Conservation (phyloP, 768 basidiomycete species). For the Cubamyces lactineus region DNA sequence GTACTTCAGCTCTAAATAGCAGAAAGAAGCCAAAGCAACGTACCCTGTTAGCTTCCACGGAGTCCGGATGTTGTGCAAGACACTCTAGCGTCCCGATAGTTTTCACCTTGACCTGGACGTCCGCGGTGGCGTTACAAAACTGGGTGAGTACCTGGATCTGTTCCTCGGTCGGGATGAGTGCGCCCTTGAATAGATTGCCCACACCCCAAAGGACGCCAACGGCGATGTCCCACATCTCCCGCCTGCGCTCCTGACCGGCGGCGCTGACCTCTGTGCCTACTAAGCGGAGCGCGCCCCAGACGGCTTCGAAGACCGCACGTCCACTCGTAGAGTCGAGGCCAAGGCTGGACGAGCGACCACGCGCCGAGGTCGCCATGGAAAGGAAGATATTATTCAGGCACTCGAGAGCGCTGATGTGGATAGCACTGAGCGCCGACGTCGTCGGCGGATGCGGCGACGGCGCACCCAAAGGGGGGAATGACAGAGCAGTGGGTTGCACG, state of each 20-base stretch:
- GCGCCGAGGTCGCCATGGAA: constrained; percentile 54
- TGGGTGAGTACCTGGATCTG: constrained; percentile 69
- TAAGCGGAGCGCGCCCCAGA: constrained; percentile 64
- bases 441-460: constrained; percentile 85
- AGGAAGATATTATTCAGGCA: constrained; percentile 91
- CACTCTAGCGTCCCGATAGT: constrained; percentile 87
- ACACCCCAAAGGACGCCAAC: constrained; percentile 89
- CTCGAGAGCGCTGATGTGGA: constrained; percentile 85
- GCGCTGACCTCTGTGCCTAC: constrained; percentile 61
- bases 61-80: constrained; percentile 69
- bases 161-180: constrained; percentile 62
- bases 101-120: constrained; percentile 65
- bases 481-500: constrained; percentile 74
- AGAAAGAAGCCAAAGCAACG: constrained; percentile 23
- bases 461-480: constrained; percentile 73
- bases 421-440: constrained; percentile 80
- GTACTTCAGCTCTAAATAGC: background rate
- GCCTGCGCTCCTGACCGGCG: constrained; percentile 66
- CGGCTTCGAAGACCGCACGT: constrained; percentile 58
- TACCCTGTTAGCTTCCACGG: constrained; percentile 70
- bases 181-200: constrained; percentile 73
- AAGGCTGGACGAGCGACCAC: constrained; percentile 30
- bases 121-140: constrained; percentile 57
- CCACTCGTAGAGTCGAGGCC: constrained; percentile 42
- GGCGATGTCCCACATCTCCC: constrained; percentile 78